phyloP scores from a whole-genome alignment of 2,329 filamentous ascomycete genomes.

The Periconia sp. region DNA sequence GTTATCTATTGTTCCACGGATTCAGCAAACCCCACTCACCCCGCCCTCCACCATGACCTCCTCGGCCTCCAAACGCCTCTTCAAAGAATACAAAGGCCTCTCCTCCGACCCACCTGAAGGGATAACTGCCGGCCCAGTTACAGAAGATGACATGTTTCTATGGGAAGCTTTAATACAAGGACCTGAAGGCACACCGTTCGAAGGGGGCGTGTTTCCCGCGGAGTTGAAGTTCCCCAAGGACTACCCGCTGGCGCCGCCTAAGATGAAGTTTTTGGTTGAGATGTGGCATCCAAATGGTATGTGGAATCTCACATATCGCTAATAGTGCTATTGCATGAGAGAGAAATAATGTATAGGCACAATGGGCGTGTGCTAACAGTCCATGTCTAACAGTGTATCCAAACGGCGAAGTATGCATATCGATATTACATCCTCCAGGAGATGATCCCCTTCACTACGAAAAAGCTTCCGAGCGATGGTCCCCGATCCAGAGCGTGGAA shows the following conservation, averaged over 20 bases:
- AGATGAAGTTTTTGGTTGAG: conserved; percentile 82
- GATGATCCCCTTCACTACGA: conserved; percentile 97
- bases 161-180: conserved; percentile 98
- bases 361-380: conserved; percentile 4
- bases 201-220: conserved; percentile 92
- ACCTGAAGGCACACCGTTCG: conserved; percentile 93
- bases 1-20: too few species aligned
- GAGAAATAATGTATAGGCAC: conserved; percentile 1
- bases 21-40: conserved; percentile 1
- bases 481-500: conserved; percentile 91
- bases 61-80: conserved; percentile 76
- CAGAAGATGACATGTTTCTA: conserved; percentile 91
- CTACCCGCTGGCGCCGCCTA: conserved; percentile 88
- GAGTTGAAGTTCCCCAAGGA: conserved; percentile 80
- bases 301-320: conserved; percentile 23
- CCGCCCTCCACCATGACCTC: conserved; percentile 49
- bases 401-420: conserved; percentile 90
- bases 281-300: conserved; percentile 91
- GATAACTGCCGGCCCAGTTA: conserved; percentile 91
- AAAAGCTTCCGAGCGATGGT: conserved; percentile 87
- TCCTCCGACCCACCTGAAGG: conserved; percentile 96
- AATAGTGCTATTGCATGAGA: neutral
- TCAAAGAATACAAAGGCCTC: conserved; percentile 94
- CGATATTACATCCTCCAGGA: conserved; percentile 92
- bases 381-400: conserved; percentile 75